Evolutionary conservation across 345 rosid genomes (phyloP), one percentile per base, ranked within the genome.

Genomic region (Camelina neglecta): DNA sequence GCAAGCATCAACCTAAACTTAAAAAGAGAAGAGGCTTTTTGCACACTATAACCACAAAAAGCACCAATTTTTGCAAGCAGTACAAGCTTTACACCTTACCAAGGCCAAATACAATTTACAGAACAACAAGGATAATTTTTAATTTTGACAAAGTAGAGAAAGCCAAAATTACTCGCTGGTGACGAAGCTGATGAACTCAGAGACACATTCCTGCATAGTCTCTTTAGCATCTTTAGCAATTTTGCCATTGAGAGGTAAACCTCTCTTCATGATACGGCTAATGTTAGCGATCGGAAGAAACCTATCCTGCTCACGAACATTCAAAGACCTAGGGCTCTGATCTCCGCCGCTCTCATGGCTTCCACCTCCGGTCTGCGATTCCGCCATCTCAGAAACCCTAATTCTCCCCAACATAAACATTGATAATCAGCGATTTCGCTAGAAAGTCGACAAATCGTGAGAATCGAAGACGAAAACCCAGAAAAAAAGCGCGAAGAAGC

Each of bases 321-420:
- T 81, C 54, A 15, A 15, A 15, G 90, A 84, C 76, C 85, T 83
- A 29, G 96, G 96, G 59, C 96, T 94, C 59, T 84, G 99, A 47
- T 95, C 99, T 54, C 97, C 96, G 41, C 97, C 93, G 75, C 94
- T 87, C 49, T 90, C 93, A 18, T 86, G 89, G 81, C 91, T 83
- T 33, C 91, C 96, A 59, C 88, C 94, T 54, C 88, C 93, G 9
- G 61, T 79, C 79, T 75, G 65, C 4, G 72, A 71, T 36, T 80
- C 82, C 80, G 88, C 77, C 87, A 83, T 81, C 74, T 59, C 49
- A 33, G 38, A 84, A 83, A 82, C 78, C 84, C 82, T 73, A 76
- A 57, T 31, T 33, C 8, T 15, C 29, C 60, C 45, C 29, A 26
- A 26, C 29, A 26, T 26, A 26, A 26, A 26, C 29, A 26, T 24